Base-by-base conservation (phyloP, 2,329 filamentous ascomycete species). In the Pseudogymnoascus sp. region DNA sequence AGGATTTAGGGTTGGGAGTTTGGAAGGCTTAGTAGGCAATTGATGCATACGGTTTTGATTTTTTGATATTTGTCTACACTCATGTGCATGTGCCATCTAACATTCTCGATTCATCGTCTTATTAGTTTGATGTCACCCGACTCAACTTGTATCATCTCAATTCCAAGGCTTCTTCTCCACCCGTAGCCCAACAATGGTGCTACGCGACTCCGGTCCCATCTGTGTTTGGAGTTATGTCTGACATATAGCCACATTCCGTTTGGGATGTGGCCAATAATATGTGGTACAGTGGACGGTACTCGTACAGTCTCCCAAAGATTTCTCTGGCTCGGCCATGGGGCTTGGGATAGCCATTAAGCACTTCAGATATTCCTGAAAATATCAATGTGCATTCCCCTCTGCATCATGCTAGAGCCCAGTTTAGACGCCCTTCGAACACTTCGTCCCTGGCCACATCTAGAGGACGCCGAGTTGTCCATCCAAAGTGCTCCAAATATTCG, bases 391-490 rank as follows among this genome's bases (percentile, higher is more conserved):
- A 17, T 47, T 8, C 7, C 29, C 5, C 5, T 15, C 21, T 54
- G 2, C 15, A 5, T 8, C 47, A 7, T 21, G 33, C n/a, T 21
- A 9, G 31, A 21, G 9, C 26, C 8, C 31, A 54, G 47, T 33
- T 54, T 54, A 1, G 9, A 13, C 44, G 13, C 21, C 47, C 4
- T 21, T 10, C 7, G 29, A 54, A 54, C 29, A 54, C 15, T 7
- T 21, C 8, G n/a, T 21, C 13, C 47, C 29, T 17, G 5, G 11
- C 8, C 26, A 11, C 17, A 29, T 2, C 10, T 54, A 54, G 29
- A 64, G 37, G 9, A 67, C 66, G n/a, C 70, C 69, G 10, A 72
- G 60, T 40, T 69, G 65, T 4, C 71, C 71, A 64, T 72, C 67
- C 9, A 73, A 50, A 10, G 58, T 64, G 24, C 66, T 61, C 71